Percentiles rank a stretch among this genome's conserved stretches.
These are phyloP conservation scores for Coemansia sp. DNA, from an alignment of 192 early-diverging fungal genomes.

Conservation along the genomic window DNA sequence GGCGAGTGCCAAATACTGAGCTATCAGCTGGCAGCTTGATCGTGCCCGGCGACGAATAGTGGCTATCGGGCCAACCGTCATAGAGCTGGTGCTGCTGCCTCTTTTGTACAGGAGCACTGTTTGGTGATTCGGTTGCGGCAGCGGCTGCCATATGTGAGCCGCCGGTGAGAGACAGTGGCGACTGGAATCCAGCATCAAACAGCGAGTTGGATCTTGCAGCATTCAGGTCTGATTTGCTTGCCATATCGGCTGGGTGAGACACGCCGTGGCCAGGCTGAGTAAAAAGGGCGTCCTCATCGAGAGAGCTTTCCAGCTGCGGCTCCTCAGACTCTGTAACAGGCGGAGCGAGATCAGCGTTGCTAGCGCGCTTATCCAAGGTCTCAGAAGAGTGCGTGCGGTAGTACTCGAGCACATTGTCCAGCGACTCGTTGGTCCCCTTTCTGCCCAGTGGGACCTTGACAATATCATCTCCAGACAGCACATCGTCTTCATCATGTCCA, in stretches of 20 bases:
- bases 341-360: neutral
- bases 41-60: neutral
- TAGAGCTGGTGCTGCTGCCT: constrained; percentile 7
- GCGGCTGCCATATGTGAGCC: neutral
- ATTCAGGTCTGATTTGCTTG: neutral
- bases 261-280: neutral
- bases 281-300: neutral
- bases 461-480: neutral
- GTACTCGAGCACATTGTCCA: constrained; percentile 52
- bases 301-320: neutral
- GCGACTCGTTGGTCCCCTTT: constrained; percentile 44
- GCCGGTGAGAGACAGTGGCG: neutral
- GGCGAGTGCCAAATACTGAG: constrained; percentile 18
- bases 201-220: neutral
- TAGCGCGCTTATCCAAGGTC: neutral
- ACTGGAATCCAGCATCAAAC: constrained; percentile 3
- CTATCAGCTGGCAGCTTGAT: constrained; percentile 1
- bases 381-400: constrained; percentile 28
- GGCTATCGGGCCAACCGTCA: constrained; percentile 1
- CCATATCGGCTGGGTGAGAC: neutral
- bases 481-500: neutral
- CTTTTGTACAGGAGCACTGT: neutral
- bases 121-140: neutral
- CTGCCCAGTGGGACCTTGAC: constrained; percentile 8
- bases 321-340: neutral